Evolutionary conservation across 176 grass and related monocot genomes (phyloP), one percentile per base, ranked within the genome.

Genomic region (Hordeum marinum): DNA sequence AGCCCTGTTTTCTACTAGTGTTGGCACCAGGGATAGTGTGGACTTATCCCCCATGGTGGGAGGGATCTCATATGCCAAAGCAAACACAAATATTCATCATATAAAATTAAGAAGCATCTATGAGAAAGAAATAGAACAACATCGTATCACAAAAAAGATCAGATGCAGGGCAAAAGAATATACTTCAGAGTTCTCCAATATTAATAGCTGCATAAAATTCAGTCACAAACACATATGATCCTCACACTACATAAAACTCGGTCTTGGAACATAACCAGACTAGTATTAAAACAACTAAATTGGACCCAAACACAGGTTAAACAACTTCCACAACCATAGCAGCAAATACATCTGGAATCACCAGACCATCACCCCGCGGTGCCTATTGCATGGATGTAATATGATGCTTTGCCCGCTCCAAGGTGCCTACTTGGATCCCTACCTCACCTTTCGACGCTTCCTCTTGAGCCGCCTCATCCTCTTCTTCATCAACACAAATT

Each of bases 381-480:
- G 58, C 1, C 13, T 3, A 14, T 2, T 1, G 12, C 1, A 2
- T 14, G 0, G 21, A 34, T 20, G 87, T 11, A 66, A 0, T 18
- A 61, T 18, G 15, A 21, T 6, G 15, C 9, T 54, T 39, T 0
- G 67, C 24, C 17, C 23, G 2, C 2, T 0, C 50, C 4, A 13
- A 8, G 12, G 1, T 2, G 4, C 46, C 84, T 94, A 91, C 84
- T 90, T 94, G 1, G 90, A 92, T 84, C 90, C 84, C 85, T 95
- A 88, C 83, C 93, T 90, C 88, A 92, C 92, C 85, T 92, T 95
- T 89, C 90, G 82, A 63, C 90, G 90, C 90, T 95, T 95, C 88
- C 90, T 89, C 88, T 93, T 95, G 34, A 90, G 91, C 75, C 93
- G 81, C 90, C 90, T 92, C 90, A 95, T 95, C 54, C 90, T 88